These are phyloP conservation scores for Pezicula rhizophila DNA, from an alignment of 2,329 filamentous ascomycete species.

Conservation along the genomic window DNA sequence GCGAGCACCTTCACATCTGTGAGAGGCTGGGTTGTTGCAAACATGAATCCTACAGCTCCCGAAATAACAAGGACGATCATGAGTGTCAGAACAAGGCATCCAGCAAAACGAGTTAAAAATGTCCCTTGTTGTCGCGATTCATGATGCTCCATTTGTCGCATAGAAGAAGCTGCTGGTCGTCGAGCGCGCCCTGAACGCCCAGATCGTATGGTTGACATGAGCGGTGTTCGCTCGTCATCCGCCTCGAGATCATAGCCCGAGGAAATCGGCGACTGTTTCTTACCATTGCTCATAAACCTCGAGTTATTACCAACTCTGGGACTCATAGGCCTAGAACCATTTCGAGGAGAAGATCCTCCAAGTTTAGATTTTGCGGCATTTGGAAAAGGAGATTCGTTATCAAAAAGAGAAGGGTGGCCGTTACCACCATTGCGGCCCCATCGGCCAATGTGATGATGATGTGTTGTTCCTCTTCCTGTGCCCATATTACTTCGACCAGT, in stretches of 20 bases:
- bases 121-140: slow-evolving; percentile 57
- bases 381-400: slow-evolving; percentile 73
- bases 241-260: slow-evolving; percentile 74
- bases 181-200: slow-evolving; percentile 51
- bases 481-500: slow-evolving; percentile 55
- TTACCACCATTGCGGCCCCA: slow-evolving; percentile 67
- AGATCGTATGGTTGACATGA: slow-evolving; percentile 60
- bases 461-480: slow-evolving; percentile 57
- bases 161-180: slow-evolving; percentile 46
- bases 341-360: slow-evolving; percentile 48
- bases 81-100: slow-evolving; percentile 77
- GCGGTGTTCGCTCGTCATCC: slow-evolving; percentile 82
- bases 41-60: slow-evolving; percentile 82
- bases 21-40: slow-evolving; percentile 85
- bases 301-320: slow-evolving; percentile 51
- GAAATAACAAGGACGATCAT: slow-evolving; percentile 76
- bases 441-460: slow-evolving; percentile 76
- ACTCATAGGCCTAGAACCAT: slow-evolving; percentile 62
- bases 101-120: slow-evolving; percentile 69
- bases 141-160: slow-evolving; percentile 70
- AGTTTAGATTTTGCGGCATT: slow-evolving; percentile 60
- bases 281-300: slow-evolving; percentile 36
- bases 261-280: slow-evolving; percentile 56
- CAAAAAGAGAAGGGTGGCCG: slow-evolving; percentile 64
- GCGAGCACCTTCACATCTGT: slow-evolving; percentile 70